A percentile compares a stretch with the other conserved stretches of the same genome.
These are phyloP conservation scores for Helminthosporium solani DNA, from an alignment of 2,329 filamentous ascomycete species.

Conservation along the genomic window DNA sequence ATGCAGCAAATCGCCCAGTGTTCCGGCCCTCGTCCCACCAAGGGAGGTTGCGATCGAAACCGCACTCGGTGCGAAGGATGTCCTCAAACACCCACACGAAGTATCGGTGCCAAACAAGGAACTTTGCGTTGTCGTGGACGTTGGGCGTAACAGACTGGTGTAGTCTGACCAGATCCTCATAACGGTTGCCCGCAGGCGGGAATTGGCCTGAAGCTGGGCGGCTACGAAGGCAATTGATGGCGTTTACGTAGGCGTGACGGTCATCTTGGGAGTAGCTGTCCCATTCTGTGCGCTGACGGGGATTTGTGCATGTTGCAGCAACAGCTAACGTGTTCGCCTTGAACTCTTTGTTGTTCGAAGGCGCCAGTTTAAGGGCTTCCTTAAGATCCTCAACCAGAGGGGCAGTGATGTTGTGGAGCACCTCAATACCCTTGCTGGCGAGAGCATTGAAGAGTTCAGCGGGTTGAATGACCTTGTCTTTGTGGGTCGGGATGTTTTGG, in stretches of 20 bases:
- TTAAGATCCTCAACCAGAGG: neutral
- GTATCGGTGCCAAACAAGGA: conserved; percentile 49
- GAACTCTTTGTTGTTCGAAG: neutral
- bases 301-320: conserved; percentile 25
- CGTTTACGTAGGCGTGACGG: conserved; percentile 27
- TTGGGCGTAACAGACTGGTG: conserved; percentile 37
- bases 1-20: conserved; percentile 29
- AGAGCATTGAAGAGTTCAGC: neutral
- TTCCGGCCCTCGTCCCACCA: conserved; percentile 42
- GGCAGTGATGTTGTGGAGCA: neutral
- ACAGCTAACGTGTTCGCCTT: neutral
- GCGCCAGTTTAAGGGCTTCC: neutral
- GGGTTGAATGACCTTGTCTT: neutral
- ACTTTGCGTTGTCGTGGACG: conserved; percentile 38
- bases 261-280: conserved; percentile 25
- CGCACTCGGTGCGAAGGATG: conserved; percentile 46
- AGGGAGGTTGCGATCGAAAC: conserved; percentile 43
- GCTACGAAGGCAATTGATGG: conserved; percentile 32
- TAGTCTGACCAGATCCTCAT: conserved; percentile 38
- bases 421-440: neutral
- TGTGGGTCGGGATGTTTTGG: neutral
- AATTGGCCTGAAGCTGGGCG: conserved; percentile 27
- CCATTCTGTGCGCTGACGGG: conserved; percentile 36
- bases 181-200: conserved; percentile 26
- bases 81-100: conserved; percentile 46